Evolutionary conservation across 352 stramenopile genomes (phyloP), one percentile per base, ranked within the genome.

Genomic region (Phytophthora fragariae): DNA sequence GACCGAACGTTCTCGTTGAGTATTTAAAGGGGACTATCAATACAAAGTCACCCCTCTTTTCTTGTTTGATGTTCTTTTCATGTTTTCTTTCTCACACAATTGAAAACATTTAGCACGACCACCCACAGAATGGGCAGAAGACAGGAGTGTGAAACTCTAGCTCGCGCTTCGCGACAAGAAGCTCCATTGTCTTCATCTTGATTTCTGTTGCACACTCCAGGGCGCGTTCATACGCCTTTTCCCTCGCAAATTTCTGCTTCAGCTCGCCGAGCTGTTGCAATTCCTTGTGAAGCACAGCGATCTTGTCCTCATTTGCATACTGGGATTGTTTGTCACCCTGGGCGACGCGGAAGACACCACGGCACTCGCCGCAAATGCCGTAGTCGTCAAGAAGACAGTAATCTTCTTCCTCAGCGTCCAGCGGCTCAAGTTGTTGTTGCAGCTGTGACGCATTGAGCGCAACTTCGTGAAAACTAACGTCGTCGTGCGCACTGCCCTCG

Each of bases 71-170:
- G 65, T 53, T 33, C 60, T 65, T 29, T 68, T 47, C 14, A 29
- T 68, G 10, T 61, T 57, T 21, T 49, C 9, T 64, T 61, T 37
- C 4, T 52, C 29, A 31, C 29, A 8, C 29, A 31, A 2, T 31
- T 31, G 29, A 29, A 33, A 33, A 37, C 64, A 58, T n/a, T 35
- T 58, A 31, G 2, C 24, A 29, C 31, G 33, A 55, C 74, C 77
- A 82, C 9, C 76, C 71, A 49, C 74, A 88, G 65, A 80, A 86
- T 52, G 84, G 86, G 61, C 86, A 93, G 19, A 75, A 80, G 6
- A 89, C 17, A 0, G 55, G 54, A 1, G 33, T 35, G 2, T 90
- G 63, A 56, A 81, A 77, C 62, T 92, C 83, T 8, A 90, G 54
- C 27, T 76, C 62, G 24, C 76, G 63, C 29, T 79, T 80, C 2